Conservation (phyloP, 176 grass and related monocot genomes). For the Panicum miliaceum region DNA sequence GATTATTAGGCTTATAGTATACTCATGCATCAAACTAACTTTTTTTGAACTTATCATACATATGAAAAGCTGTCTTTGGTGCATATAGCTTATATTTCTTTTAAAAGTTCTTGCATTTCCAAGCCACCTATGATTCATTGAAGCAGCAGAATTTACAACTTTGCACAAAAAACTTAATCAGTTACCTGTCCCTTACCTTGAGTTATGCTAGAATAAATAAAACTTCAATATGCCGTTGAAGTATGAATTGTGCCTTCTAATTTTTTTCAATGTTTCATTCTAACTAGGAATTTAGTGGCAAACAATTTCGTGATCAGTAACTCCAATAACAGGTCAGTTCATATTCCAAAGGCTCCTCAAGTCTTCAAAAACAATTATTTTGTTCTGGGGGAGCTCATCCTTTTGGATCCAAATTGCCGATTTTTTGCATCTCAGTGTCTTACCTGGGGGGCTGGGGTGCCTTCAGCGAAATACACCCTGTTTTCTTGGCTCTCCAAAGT, state of each 20-base stretch:
- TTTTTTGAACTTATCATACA: constrained; percentile 9
- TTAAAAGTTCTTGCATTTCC: neutral
- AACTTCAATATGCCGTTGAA: neutral
- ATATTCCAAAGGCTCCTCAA: neutral
- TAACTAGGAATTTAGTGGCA: constrained; percentile 74
- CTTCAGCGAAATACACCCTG: constrained; percentile 79
- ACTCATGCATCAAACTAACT: neutral
- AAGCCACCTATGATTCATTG: neutral
- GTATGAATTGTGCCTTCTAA: neutral
- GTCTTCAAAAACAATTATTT: neutral
- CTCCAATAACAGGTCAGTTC: constrained; percentile 63
- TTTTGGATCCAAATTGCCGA: neutral
- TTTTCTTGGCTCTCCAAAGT: constrained; percentile 64
- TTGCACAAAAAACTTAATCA: neutral
- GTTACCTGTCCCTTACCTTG: neutral
- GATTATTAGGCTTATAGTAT: constrained; percentile 12
- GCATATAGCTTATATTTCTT: neutral
- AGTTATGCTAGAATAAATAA: neutral
- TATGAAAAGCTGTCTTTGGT: constrained; percentile 4
- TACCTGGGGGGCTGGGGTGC: constrained; percentile 59
- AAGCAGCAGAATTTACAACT: neutral
- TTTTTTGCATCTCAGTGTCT: constrained; percentile 42
- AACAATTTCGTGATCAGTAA: constrained; percentile 66
- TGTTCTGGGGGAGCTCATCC: constrained; percentile 2
- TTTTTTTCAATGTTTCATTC: constrained; percentile 11